Evolutionary conservation across 345 rosid species (phyloP).

Genomic region (Lepidium africanum): DNA sequence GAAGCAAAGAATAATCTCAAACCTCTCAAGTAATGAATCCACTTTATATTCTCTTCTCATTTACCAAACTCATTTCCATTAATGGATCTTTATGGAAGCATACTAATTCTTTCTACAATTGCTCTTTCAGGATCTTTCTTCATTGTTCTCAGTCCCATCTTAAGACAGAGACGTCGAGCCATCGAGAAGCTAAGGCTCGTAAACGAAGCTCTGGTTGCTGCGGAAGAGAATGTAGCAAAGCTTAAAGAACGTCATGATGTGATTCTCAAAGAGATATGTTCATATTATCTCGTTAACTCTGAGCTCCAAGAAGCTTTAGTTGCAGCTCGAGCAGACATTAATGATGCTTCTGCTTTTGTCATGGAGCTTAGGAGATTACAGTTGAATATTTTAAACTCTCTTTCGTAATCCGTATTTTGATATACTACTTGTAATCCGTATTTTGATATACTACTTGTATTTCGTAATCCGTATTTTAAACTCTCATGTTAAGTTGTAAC

Average conservation of each 20-base stretch:
- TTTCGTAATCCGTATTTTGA: conserved; percentile 15
- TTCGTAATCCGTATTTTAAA: too few species aligned
- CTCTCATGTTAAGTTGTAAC: too few species aligned
- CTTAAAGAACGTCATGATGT: conserved; percentile 52
- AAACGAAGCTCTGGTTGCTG: conserved; percentile 41
- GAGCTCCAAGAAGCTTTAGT: conserved; percentile 42
- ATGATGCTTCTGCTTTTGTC: conserved; percentile 41
- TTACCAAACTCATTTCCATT: neutral
- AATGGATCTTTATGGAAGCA: conserved; percentile 27
- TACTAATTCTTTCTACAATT: conserved; percentile 25
- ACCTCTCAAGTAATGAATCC: conserved; percentile 10
- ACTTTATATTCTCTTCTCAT: conserved; percentile 1
- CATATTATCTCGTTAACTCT: conserved; percentile 39
- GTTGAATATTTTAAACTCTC: conserved; percentile 32
- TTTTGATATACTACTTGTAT: too few species aligned
- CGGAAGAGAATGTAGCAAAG: conserved; percentile 43
- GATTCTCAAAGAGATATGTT: conserved; percentile 36
- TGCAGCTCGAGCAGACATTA: conserved; percentile 39
- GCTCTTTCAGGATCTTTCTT: conserved; percentile 44
- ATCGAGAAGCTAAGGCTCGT: conserved; percentile 41
- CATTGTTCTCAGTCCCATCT: conserved; percentile 25
- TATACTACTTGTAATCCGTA: too few species aligned
- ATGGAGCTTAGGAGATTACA: conserved; percentile 43
- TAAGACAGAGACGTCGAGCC: conserved; percentile 34
- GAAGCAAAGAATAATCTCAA: conserved; percentile 24